phyloP scores from a whole-genome alignment of 1,284 basidiomycete genomes.

The Ceratobasidium sp. region DNA sequence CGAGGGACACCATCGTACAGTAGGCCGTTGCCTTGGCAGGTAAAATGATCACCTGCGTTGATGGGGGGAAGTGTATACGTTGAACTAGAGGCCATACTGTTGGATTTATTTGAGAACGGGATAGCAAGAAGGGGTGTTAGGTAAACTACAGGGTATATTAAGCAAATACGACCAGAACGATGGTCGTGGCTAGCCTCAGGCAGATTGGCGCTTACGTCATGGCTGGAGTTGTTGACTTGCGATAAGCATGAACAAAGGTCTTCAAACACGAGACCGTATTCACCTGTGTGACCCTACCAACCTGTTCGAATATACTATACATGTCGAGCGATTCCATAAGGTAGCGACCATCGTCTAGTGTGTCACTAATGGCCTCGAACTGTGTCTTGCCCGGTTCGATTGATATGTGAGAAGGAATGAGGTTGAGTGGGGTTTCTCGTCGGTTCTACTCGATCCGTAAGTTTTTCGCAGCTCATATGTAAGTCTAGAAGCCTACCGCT shows the following conservation, averaged over 20 bases:
- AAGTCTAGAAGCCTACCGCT: too few relatives aligned
- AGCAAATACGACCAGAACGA: background rate
- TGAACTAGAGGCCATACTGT: slow-evolving; percentile 3
- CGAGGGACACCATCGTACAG: slow-evolving; percentile 22
- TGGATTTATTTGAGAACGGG: background rate
- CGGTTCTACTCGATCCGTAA: too few relatives aligned
- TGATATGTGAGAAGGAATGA: too few relatives aligned
- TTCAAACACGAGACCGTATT: background rate
- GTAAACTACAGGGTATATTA: background rate
- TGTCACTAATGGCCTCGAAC: too few relatives aligned
- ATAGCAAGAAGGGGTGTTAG: background rate
- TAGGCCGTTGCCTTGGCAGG: slow-evolving; percentile 25
- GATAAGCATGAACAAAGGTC: background rate
- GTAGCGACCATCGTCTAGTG: too few relatives aligned
- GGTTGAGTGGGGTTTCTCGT: too few relatives aligned
- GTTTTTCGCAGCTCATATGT: too few relatives aligned
- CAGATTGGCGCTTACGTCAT: background rate
- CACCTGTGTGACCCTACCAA: too few relatives aligned
- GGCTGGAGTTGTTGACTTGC: background rate
- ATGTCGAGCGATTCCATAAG: too few relatives aligned
- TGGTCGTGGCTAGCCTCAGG: background rate
- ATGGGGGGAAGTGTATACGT: slow-evolving; percentile 31
- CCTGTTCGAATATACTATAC: too few relatives aligned
- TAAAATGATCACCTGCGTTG: slow-evolving; percentile 34
- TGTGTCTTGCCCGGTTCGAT: too few relatives aligned